Percentiles rank a stretch among this genome's conserved stretches.
phyloP scores from a whole-genome alignment of 345 rosid species.

The Bruguiera parviflora region DNA sequence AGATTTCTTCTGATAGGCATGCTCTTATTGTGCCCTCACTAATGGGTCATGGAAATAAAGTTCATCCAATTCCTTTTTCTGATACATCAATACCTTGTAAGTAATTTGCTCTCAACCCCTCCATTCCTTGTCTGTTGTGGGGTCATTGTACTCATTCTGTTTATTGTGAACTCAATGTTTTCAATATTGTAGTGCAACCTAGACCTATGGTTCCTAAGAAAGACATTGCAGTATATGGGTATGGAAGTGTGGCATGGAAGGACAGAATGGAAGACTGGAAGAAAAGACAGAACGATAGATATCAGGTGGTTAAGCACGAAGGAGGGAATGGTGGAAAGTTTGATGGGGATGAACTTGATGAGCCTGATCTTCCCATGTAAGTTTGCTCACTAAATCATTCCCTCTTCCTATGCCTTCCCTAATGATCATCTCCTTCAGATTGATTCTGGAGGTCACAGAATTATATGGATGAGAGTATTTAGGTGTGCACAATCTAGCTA shows the following conservation, averaged over 20 bases:
- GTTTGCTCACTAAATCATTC: conserved; percentile 8
- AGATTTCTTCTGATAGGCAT: conserved; percentile 82
- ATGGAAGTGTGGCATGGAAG: conserved; percentile 99
- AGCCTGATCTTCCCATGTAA: conserved; percentile 89
- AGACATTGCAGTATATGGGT: conserved; percentile 81
- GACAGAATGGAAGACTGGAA: conserved; percentile 93
- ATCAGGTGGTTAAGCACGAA: conserved; percentile 77
- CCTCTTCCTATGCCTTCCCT: no score
- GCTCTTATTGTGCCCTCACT: conserved; percentile 85
- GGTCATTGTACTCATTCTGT: not conserved
- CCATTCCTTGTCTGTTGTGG: not conserved
- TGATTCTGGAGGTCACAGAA: no score
- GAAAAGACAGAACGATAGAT: conserved; percentile 71
- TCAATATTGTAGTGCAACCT: conserved; percentile 55
- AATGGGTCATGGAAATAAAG: conserved; percentile 66
- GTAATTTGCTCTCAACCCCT: conserved; percentile 22
- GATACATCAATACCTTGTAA: conserved; percentile 74
- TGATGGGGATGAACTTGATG: conserved; percentile 67
- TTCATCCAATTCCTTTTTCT: conserved; percentile 59
- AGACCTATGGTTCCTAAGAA: conserved; percentile 93
- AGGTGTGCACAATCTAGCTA: no score
- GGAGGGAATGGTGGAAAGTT: conserved; percentile 59
- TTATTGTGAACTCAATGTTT: conserved; percentile 12
- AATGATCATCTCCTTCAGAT: no score
- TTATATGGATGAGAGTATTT: no score